Percentiles rank a stretch among this genome's conserved stretches.
Conservation (phyloP, 1,284 basidiomycete genomes). For the Trametes pubescens region DNA sequence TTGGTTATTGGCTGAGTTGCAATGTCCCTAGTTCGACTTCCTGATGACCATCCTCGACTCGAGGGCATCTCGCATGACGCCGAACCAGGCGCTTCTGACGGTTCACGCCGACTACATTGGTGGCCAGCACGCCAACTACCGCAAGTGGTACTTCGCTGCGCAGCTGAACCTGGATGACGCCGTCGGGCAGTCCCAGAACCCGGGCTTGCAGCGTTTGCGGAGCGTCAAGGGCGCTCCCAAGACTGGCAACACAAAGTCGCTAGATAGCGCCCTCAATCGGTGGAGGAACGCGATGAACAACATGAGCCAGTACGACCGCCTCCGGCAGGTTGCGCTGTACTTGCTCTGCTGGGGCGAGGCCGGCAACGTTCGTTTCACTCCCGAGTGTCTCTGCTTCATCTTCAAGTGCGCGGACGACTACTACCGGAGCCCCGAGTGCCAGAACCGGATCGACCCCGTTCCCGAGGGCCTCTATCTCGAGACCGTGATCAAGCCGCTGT, state of each 20-base stretch:
- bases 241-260: slow-evolving; percentile 79
- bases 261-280: slow-evolving; percentile 91
- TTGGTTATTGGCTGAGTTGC: slow-evolving; percentile 3
- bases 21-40: slow-evolving; percentile 87
- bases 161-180: slow-evolving; percentile 99
- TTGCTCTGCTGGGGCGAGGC: slow-evolving; percentile 99
- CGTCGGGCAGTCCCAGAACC: slow-evolving; percentile 94
- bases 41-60: slow-evolving; percentile 98
- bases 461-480: slow-evolving; percentile 96
- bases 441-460: slow-evolving; percentile 93
- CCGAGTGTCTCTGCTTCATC: slow-evolving; percentile 98
- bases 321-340: slow-evolving; percentile 95
- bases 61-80: slow-evolving; percentile 97
- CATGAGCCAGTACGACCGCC: slow-evolving; percentile 98
- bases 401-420: slow-evolving; percentile 99
- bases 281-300: slow-evolving; percentile 99
- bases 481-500: slow-evolving; percentile 93
- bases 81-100: slow-evolving; percentile 94
- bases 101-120: slow-evolving; percentile 99
- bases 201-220: slow-evolving; percentile 89
- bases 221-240: slow-evolving; percentile 77
- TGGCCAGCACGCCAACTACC: slow-evolving; percentile 95
- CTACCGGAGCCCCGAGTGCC: slow-evolving; percentile 97
- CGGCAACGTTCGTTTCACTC: slow-evolving; percentile 96
- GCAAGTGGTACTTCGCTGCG: slow-evolving; percentile 99